A percentile compares a stretch with the other conserved stretches of the same genome.
These are phyloP conservation scores for Pascua guehoae DNA, from an alignment of 1,284 basidiomycete genomes.

Conservation along the genomic window DNA sequence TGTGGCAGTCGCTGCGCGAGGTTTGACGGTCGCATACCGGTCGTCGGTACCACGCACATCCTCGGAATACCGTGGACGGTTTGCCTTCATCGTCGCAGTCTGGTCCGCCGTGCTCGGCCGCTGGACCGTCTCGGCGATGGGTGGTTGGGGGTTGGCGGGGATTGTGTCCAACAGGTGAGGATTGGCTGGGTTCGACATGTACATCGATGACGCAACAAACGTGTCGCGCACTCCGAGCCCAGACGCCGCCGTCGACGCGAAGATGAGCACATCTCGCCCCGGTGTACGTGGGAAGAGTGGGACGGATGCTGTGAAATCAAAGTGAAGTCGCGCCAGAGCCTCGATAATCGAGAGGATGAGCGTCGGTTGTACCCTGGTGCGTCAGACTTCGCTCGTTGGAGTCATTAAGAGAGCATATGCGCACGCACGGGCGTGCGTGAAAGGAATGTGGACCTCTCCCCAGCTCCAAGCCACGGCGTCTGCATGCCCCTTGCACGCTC, in stretches of 20 bases:
- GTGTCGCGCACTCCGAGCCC: slow-evolving; percentile 20
- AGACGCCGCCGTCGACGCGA: slow-evolving; percentile 29
- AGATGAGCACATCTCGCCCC: slow-evolving; percentile 41
- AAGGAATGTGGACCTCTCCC: no score
- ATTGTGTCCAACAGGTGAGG: no score
- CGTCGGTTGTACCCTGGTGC: slow-evolving; percentile 32
- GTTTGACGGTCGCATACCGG: no score
- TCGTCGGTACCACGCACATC: no score
- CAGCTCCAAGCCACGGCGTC: no score
- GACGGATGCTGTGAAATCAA: slow-evolving; percentile 30
- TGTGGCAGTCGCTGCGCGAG: no score
- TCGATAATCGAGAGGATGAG: slow-evolving; percentile 34
- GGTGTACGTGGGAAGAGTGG: slow-evolving; percentile 31
- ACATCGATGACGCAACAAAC: neutral
- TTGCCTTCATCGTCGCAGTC: no score
- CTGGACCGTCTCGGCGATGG: neutral
- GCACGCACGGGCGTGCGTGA: no score
- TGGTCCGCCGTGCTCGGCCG: no score
- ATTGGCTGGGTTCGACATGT: no score
- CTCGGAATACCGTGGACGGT: no score
- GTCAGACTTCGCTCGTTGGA: neutral
- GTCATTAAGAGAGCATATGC: neutral
- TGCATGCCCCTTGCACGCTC: no score
- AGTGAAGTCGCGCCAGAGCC: slow-evolving; percentile 27
- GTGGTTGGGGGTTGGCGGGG: neutral